Percentiles rank a stretch among this genome's conserved stretches.
phyloP scores from a whole-genome alignment of 129 eudicot species.

The Flaveria linearis region DNA sequence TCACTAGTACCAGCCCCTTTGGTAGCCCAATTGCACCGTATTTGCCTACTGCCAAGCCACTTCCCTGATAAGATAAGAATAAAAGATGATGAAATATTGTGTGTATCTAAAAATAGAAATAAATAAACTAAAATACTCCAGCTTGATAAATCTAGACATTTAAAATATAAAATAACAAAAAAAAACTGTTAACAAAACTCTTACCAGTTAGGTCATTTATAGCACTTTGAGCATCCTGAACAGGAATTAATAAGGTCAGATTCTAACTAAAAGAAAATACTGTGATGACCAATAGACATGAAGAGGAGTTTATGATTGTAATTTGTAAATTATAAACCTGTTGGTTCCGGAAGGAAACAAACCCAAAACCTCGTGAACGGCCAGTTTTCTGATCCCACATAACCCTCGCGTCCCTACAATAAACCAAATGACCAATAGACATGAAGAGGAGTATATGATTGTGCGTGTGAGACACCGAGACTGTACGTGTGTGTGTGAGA shows the following conservation, averaged over 20 bases:
- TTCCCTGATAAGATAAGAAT: constrained; percentile 48
- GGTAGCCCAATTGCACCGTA: constrained; percentile 97
- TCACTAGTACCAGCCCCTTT: constrained; percentile 87
- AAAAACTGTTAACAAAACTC: constrained; percentile 4
- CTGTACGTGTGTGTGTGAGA: not conserved
- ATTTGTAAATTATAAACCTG: constrained; percentile 45
- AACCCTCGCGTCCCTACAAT: constrained; percentile 85
- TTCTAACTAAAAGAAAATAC: constrained; percentile 16
- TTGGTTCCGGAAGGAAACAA: constrained; percentile 89
- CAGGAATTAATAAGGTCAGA: constrained; percentile 18
- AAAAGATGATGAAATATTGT: not conserved
- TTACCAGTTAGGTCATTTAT: constrained; percentile 91
- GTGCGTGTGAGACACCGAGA: not conserved
- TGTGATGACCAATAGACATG: not conserved
- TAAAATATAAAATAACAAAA: not conserved
- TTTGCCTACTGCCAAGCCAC: constrained; percentile 97
- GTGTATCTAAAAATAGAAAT: not conserved
- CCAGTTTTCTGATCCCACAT: constrained; percentile 99
- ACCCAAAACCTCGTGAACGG: constrained; percentile 96
- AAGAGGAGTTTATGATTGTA: too few species aligned
- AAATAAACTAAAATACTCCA: not conserved
- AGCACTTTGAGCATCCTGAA: constrained; percentile 97
- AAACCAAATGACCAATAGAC: constrained; percentile 6
- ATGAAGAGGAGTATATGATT: not conserved
- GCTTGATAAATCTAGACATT: not conserved